phyloP scores from a whole-genome alignment of 2,329 filamentous ascomycete genomes.

The Scopulariopsis brevicaulis region DNA sequence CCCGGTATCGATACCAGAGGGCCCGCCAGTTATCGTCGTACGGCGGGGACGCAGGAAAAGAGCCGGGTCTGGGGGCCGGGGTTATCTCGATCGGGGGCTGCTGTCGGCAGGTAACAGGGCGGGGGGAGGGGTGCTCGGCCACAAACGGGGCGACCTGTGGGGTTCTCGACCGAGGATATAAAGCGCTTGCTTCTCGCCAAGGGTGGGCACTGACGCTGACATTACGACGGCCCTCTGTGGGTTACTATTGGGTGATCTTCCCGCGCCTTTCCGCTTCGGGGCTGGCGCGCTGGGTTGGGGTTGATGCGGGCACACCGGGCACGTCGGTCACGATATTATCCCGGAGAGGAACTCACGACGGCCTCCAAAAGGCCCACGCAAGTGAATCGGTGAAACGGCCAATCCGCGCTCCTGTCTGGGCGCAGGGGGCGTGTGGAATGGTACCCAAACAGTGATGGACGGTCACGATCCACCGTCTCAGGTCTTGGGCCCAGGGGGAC shows the following conservation, averaged over 20 bases:
- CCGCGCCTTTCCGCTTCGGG: not conserved
- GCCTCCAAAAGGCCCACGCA: not conserved
- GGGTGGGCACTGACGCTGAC: slow-evolving; percentile 1
- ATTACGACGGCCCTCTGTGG: not conserved
- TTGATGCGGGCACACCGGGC: not conserved
- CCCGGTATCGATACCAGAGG: not conserved
- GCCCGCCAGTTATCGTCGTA: not conserved
- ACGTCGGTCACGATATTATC: slow-evolving; percentile 5
- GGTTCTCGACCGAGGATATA: slow-evolving; percentile 2
- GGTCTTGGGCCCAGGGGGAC: not conserved
- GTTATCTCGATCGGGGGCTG: not conserved
- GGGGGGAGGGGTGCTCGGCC: not conserved
- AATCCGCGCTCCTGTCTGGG: not conserved
- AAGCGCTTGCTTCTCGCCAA: slow-evolving; percentile 1
- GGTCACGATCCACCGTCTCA: not conserved
- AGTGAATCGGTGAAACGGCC: not conserved
- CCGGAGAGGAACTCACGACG: not conserved
- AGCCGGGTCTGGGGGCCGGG: not conserved
- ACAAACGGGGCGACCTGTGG: not conserved
- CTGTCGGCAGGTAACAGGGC: not conserved
- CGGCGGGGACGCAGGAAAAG: not conserved
- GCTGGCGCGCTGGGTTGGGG: not conserved
- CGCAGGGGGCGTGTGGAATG: not conserved
- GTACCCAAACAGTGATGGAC: not conserved
- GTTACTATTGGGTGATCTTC: not conserved